Conservation (phyloP, 495 filamentous ascomycete genomes). For the Neurospora sp. region DNA sequence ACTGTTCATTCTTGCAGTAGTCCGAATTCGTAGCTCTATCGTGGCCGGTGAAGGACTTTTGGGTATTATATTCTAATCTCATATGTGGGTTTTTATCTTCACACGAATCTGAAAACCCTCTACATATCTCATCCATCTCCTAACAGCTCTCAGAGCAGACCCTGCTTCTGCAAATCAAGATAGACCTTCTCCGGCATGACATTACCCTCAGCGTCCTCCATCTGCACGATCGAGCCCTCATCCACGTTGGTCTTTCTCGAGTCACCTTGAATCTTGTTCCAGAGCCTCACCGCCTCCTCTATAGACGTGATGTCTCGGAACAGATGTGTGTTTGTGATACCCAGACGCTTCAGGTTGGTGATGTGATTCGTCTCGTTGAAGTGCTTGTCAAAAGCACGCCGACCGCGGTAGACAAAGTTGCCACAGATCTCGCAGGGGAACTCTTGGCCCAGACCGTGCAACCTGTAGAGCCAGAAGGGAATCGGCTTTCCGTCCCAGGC, state of each 20-base stretch:
- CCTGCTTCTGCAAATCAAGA: constrained; percentile 68
- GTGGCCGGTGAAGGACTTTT: background rate
- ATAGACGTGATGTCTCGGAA: constrained; percentile 93
- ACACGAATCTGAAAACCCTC: background rate
- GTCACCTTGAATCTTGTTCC: constrained; percentile 87
- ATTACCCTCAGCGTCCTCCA: constrained; percentile 96
- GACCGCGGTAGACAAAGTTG: constrained; percentile 94
- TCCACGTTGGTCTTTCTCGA: constrained; percentile 66
- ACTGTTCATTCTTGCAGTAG: background rate
- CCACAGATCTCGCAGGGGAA: constrained; percentile 95
- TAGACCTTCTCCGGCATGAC: constrained; percentile 99
- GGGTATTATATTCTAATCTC: background rate
- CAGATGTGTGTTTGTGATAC: constrained; percentile 82
- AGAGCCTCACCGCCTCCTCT: constrained; percentile 73
- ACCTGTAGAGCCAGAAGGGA: constrained; percentile 96
- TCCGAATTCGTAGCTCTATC: background rate
- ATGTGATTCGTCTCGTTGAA: constrained; percentile 91
- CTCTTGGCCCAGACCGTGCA: constrained; percentile 91
- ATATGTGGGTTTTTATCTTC: background rate
- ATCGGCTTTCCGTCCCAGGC: constrained; percentile 99
- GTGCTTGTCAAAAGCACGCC: constrained; percentile 94
- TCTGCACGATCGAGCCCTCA: constrained; percentile 81
- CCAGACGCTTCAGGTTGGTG: constrained; percentile 84
- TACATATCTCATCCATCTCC: background rate
- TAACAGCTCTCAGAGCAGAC: constrained; percentile 41